Evolutionary conservation across 1,284 basidiomycete species (phyloP).

Genomic region (Naganishia cerealis): DNA sequence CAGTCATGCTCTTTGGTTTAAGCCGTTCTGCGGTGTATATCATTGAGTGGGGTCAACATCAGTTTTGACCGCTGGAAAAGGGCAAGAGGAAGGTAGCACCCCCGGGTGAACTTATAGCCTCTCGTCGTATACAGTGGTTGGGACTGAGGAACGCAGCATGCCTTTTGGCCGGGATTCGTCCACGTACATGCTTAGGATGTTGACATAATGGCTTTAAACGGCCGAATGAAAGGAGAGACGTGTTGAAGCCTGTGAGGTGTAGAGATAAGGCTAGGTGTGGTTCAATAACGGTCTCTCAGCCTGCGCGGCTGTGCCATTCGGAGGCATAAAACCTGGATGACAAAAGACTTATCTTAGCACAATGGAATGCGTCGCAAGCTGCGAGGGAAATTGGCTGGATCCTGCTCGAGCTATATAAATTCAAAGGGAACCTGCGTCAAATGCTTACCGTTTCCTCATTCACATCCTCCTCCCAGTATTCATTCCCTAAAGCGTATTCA

Average conservation of each 20-base stretch:
- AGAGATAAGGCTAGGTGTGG: not conserved
- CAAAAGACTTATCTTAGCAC: slow-evolving; percentile 21
- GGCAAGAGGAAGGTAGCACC: no score
- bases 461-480: not conserved
- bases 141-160: no score
- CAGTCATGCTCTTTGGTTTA: no score
- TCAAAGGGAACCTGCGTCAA: not conserved
- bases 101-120: no score
- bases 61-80: no score
- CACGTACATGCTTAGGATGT: no score
- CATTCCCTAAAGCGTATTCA: slow-evolving; percentile 8
- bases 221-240: not conserved
- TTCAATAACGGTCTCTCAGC: not conserved
- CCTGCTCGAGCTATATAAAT: slow-evolving; percentile 17
- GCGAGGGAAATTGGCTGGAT: not conserved
- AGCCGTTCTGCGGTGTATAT: no score
- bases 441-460: not conserved
- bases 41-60: no score
- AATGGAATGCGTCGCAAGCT: slow-evolving; percentile 3
- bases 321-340: slow-evolving; percentile 12
- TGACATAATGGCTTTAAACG: no score
- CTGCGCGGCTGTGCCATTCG: not conserved
- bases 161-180: no score
- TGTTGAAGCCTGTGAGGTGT: not conserved
- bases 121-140: no score